These are phyloP conservation scores for Rhexocercosporidium sp. DNA, from an alignment of 2,329 filamentous ascomycete species.

Conservation along the genomic window DNA sequence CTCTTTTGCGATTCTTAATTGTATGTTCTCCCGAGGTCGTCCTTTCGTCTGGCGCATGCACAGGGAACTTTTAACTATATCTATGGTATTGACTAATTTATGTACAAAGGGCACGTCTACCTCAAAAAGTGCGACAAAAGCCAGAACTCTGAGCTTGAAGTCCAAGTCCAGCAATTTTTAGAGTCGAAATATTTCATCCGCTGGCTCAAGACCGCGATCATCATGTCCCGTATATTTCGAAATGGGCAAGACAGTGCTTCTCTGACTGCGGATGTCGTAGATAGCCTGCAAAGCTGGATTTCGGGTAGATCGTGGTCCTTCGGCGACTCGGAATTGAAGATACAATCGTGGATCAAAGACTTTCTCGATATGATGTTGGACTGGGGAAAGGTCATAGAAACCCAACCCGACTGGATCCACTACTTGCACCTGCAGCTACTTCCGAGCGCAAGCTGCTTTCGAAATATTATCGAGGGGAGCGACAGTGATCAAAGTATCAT, in stretches of 20 bases:
- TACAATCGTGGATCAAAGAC: conserved; percentile 1
- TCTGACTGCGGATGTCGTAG: conserved; percentile 4
- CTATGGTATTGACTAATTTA: not conserved
- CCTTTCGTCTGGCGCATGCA: too few relatives aligned
- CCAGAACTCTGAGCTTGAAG: not conserved
- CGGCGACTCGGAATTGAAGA: not conserved
- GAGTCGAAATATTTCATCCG: not conserved
- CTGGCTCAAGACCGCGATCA: conserved; percentile 4
- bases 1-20: not conserved
- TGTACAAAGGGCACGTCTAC: not conserved
- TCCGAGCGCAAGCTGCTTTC: not conserved
- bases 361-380: conserved; percentile 8
- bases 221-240: not conserved
- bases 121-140: not conserved
- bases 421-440: conserved; percentile 4
- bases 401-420: conserved; percentile 7
- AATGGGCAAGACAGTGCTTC: conserved; percentile 9
- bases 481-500: not conserved
- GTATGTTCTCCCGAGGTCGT: not conserved
- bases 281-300: conserved; percentile 11
- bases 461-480: not conserved
- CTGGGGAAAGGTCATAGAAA: not conserved
- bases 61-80: too few relatives aligned
- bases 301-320: not conserved
- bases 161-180: not conserved